phyloP scores from a whole-genome alignment of 169 alveolate genomes.

The Eimeria sp. region DNA sequence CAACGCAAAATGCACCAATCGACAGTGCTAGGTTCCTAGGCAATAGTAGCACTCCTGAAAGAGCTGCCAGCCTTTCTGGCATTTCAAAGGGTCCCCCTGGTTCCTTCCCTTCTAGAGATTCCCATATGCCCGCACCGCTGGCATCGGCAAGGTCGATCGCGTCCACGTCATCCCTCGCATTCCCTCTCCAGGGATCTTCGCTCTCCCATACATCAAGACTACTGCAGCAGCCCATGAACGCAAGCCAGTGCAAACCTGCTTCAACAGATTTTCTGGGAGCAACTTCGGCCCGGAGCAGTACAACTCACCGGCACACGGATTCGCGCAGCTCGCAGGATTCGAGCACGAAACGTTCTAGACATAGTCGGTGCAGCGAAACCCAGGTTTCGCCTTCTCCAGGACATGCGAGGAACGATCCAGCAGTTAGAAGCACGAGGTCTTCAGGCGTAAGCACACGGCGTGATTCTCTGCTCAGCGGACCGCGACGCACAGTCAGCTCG shows the following conservation, averaged over 20 bases:
- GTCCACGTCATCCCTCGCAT: conserved; percentile 49
- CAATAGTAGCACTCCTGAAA: conserved; percentile 9
- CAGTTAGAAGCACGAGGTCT: conserved; percentile 39
- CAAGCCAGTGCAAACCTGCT: not conserved
- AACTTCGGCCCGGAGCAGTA: conserved; percentile 44
- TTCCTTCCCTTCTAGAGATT: not conserved
- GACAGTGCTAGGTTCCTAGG: conserved; percentile 68
- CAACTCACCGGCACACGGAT: conserved; percentile 25
- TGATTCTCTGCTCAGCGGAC: conserved; percentile 27
- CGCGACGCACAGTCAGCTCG: conserved; percentile 59
- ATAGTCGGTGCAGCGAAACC: conserved; percentile 34
- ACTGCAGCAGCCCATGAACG: not conserved
- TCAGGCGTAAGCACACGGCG: conserved; percentile 16
- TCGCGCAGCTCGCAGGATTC: conserved; percentile 19
- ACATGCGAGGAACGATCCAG: not conserved
- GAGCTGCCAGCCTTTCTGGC: not conserved
- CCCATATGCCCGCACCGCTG: conserved; percentile 42
- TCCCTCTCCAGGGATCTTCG: conserved; percentile 5
- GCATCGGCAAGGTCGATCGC: conserved; percentile 56
- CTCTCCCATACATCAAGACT: not conserved
- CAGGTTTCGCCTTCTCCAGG: conserved; percentile 7
- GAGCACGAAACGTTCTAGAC: conserved; percentile 32
- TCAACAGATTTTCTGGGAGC: conserved; percentile 36
- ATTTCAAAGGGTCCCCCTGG: conserved; percentile 12
- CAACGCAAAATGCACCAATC: conserved; percentile 34